Evolutionary conservation across 108 stramenopile species (phyloP).

Genomic region (Hondaea fermentalgiana): DNA sequence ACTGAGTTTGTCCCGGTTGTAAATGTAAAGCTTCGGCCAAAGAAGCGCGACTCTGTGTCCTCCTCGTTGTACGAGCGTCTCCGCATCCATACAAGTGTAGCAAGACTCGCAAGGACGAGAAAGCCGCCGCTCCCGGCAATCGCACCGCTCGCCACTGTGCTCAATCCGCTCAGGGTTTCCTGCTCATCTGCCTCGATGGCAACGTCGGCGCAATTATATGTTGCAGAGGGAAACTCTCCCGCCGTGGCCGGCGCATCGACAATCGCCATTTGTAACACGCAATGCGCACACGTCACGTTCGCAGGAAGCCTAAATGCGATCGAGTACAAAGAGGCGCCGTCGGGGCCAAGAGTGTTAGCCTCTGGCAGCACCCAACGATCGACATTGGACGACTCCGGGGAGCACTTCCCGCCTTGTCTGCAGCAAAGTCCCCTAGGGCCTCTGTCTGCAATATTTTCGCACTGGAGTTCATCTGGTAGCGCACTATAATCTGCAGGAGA

Average conservation of each 20-base stretch:
- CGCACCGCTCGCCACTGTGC: no score
- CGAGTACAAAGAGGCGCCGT: background rate
- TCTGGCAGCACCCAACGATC: slow-evolving; percentile 2
- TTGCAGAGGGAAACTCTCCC: slow-evolving; percentile 53
- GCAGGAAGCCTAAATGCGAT: background rate
- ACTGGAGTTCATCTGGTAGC: background rate
- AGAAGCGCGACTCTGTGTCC: no score
- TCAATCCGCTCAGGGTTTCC: no score
- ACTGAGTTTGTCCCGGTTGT: no score
- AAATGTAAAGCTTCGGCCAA: no score
- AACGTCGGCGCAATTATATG: slow-evolving; percentile 89
- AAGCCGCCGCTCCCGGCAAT: no score
- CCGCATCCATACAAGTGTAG: no score
- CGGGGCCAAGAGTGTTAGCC: background rate
- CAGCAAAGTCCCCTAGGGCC: background rate
- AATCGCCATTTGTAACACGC: background rate
- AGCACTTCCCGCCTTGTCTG: background rate
- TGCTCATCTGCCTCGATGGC: slow-evolving; percentile 34
- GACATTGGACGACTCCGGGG: background rate
- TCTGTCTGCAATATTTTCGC: background rate
- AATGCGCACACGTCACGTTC: background rate
- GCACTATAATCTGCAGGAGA: background rate
- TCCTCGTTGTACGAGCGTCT: no score
- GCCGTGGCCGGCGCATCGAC: background rate
- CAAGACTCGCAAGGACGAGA: no score